A percentile compares a stretch with the other conserved stretches of the same genome.
These are phyloP conservation scores for Anisodus tanguticus DNA, from an alignment of 257 asterid genomes.

Conservation along the genomic window DNA sequence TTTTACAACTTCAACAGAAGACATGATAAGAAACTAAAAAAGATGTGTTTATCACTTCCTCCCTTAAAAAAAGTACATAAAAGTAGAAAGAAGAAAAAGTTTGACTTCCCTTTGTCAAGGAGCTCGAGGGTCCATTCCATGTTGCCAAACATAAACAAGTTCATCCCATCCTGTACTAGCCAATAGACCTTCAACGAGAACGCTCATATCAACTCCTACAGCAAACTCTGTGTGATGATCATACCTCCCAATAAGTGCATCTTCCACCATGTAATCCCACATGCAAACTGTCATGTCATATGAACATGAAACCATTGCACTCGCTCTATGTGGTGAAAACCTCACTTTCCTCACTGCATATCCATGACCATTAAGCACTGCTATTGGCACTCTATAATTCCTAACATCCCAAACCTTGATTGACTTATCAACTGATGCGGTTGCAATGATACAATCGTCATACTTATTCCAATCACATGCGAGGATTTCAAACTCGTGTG, in stretches of 20 bases:
- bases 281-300: conserved; percentile 92
- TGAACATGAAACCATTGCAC: conserved; percentile 80
- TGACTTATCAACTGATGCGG: conserved; percentile 89
- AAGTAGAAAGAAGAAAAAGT: neutral
- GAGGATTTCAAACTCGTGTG: conserved; percentile 88
- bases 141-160: conserved; percentile 94
- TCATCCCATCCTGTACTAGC: conserved; percentile 99
- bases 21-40: conserved; percentile 2
- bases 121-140: conserved; percentile 95
- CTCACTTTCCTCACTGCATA: conserved; percentile 95
- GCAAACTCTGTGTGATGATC: conserved; percentile 98
- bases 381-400: conserved; percentile 78
- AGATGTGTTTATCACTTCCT: neutral
- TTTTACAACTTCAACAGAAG: conserved; percentile 23
- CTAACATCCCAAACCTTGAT: conserved; percentile 97
- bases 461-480: conserved; percentile 98
- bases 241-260: conserved; percentile 80
- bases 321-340: conserved; percentile 89
- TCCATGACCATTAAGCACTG: conserved; percentile 90
- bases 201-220: conserved; percentile 94
- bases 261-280: conserved; percentile 98
- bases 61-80: conserved; percentile 24
- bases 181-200: conserved; percentile 89
- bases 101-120: conserved; percentile 47
- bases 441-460: conserved; percentile 89